Evolutionary conservation across 768 basidiomycete genomes (phyloP).

Genomic region (Xerocomus brunneocitrinus): DNA sequence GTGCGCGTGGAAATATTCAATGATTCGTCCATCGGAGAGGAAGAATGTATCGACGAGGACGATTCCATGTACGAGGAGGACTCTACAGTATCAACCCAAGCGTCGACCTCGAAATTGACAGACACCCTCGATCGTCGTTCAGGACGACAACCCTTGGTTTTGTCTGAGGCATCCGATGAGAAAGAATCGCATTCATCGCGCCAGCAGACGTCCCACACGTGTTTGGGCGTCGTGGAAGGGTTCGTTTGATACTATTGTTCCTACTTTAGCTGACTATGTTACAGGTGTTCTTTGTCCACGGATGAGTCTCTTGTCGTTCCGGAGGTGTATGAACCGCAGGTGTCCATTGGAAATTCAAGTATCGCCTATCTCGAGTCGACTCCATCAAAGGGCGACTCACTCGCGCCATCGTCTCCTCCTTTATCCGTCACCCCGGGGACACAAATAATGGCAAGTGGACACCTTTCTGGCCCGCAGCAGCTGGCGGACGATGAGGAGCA

Average conservation of each 20-base stretch:
- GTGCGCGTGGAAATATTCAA: background rate
- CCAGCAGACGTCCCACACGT: background rate
- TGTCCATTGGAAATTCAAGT: background rate
- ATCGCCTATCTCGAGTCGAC: background rate
- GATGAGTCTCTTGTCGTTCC: background rate
- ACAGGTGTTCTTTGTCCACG: background rate
- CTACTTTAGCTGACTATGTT: background rate
- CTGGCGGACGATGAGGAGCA: background rate
- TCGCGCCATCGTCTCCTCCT: background rate
- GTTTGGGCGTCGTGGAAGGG: background rate
- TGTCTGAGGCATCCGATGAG: background rate
- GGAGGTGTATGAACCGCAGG: background rate
- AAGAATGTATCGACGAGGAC: background rate
- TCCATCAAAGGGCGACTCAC: background rate
- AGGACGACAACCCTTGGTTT: background rate
- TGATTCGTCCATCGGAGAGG: background rate
- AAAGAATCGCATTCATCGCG: background rate
- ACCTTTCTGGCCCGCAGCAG: background rate
- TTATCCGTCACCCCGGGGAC: background rate
- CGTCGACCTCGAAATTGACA: background rate
- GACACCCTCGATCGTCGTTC: background rate
- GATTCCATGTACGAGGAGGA: background rate
- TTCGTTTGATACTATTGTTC: background rate
- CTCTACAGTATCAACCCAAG: background rate
- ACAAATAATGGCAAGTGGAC: too few relatives aligned